phyloP scores from a whole-genome alignment of 352 stramenopile genomes.

The Phytophthora boehmeriae region DNA sequence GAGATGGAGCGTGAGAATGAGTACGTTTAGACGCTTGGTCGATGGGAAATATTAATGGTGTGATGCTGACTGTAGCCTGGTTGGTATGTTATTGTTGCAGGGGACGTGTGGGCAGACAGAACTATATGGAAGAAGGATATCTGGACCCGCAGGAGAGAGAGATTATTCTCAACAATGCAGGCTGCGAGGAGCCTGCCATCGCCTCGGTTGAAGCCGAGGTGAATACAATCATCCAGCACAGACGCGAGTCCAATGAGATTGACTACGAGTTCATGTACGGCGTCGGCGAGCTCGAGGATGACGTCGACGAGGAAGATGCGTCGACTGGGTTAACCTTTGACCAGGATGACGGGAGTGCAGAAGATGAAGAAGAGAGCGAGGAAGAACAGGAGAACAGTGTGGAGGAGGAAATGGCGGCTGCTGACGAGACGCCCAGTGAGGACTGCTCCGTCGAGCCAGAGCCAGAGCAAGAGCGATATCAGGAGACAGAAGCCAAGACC shows the following conservation, averaged over 20 bases:
- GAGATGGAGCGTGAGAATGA: conserved; percentile 71
- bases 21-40: conserved; percentile 43
- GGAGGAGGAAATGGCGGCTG: conserved; percentile 15
- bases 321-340: conserved; percentile 26
- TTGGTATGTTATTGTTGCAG: conserved; percentile 4
- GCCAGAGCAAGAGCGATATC: not conserved
- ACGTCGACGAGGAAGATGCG: conserved; percentile 36
- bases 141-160: conserved; percentile 78
- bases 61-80: conserved; percentile 5
- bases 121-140: conserved; percentile 89
- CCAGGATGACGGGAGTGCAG: conserved; percentile 19
- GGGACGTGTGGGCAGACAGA: conserved; percentile 75
- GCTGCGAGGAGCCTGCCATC: conserved; percentile 75
- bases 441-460: conserved; percentile 13
- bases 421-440: conserved; percentile 5
- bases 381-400: conserved; percentile 25
- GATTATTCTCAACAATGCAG: conserved; percentile 76
- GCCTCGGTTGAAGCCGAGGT: conserved; percentile 79
- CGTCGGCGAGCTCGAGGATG: conserved; percentile 40
- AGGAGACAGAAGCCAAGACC: conserved; percentile 14
- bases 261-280: conserved; percentile 85
- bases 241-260: conserved; percentile 84
- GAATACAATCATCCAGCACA: conserved; percentile 82
- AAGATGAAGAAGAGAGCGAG: conserved; percentile 22
- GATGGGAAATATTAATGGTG: not conserved